Percentiles rank a stretch among this genome's conserved stretches.
Evolutionary conservation across 345 rosid genomes (phyloP).

Genomic region (Boechera stricta): DNA sequence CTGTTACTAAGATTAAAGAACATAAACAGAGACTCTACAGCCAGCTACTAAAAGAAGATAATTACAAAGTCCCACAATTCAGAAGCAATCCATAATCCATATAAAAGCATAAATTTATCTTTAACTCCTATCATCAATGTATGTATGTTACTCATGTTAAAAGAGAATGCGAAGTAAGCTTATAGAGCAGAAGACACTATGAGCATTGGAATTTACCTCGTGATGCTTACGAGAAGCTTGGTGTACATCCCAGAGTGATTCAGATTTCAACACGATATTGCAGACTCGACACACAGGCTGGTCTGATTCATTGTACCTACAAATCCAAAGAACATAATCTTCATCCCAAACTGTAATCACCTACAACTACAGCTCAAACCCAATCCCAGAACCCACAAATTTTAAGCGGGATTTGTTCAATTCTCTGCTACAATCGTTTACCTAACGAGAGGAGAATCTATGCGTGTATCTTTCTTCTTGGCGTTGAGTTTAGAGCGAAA

Average conservation of each 20-base stretch:
- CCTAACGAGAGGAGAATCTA: conserved; percentile 93
- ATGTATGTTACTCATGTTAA: background rate
- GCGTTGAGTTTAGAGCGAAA: conserved; percentile 89
- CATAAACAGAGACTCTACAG: conserved; percentile 10
- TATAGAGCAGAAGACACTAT: conserved; percentile 15
- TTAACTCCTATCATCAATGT: background rate
- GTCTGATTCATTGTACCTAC: conserved; percentile 86
- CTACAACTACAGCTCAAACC: background rate
- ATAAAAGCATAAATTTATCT: background rate
- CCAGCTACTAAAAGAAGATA: background rate
- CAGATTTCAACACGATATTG: conserved; percentile 80
- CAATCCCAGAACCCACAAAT: background rate
- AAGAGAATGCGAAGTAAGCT: background rate
- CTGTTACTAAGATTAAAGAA: background rate
- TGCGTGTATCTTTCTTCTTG: conserved; percentile 76
- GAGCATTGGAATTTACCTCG: conserved; percentile 53
- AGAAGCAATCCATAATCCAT: background rate
- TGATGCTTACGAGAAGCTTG: conserved; percentile 96
- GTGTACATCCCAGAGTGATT: conserved; percentile 89
- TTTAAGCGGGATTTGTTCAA: background rate
- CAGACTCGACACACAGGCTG: conserved; percentile 93
- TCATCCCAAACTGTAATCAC: background rate
- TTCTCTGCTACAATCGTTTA: conserved; percentile 19
- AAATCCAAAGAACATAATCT: conserved; percentile 3
- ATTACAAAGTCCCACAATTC: conserved; percentile 6